Evolutionary conservation across 805 yeast genomes (phyloP), one percentile per base, ranked within the genome.

Genomic region (Pichia paraexigua): DNA sequence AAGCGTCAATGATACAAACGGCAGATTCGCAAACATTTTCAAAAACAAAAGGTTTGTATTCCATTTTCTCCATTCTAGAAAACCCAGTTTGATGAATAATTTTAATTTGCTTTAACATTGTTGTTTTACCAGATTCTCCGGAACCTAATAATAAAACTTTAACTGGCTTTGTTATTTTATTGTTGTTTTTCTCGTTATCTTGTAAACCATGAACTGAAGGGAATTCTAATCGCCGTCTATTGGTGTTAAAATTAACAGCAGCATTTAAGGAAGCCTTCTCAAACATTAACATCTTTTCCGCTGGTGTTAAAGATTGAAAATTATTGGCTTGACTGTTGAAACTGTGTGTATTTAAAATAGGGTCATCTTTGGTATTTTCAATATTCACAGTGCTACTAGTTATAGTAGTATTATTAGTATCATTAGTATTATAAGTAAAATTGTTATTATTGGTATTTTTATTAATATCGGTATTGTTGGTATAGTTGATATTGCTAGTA

Each of bases 121-220:
- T 86, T 9, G 90, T 82, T 62, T 86, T 87, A 5, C 95, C 95
- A 55, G 83, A 75, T 62, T 86, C 95, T 17, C 98, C 99, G 0
- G 97, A 86, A 6, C 99, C 94, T 46, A 86, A 68, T 35, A 91
- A 72, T 39, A 91, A 71, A 45, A 91, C 82, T 64, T 90, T 90
- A 49, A 83, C 80, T 53, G 80, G 87, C 55, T 70, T 54, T 65
- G 20, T n/a, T 8, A 2, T 35, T 17, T 35, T n/a, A 11, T 5
- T 17, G 12, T 10, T n/a, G 11, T 35, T n/a, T 17, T 35, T 35
- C 11, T 35, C 17, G 20, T n/a, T 35, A 9, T 17, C 20, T 9
- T 7, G 2, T 5, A n/a, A 35, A 15, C 7, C 39, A 35, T 35
- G 18, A 17, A n/a, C 20, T 35, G 18, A 2, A n/a, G 18, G 20